These are phyloP conservation scores for Suillus paluster DNA, from an alignment of 768 basidiomycete genomes.

Conservation along the genomic window DNA sequence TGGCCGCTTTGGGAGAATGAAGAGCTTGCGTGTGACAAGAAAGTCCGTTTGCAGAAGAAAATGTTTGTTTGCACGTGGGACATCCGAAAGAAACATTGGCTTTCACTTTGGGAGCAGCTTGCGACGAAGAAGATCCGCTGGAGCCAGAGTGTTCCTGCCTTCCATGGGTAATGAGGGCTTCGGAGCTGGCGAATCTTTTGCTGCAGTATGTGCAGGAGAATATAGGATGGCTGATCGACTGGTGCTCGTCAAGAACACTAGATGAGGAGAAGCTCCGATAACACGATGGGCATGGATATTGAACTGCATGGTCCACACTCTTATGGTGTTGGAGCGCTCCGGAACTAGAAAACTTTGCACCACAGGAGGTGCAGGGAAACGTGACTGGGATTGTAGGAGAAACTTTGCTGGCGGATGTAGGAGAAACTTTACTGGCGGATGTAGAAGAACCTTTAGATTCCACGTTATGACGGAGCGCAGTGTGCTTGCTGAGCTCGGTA, in stretches of 20 bases:
- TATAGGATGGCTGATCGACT: background rate
- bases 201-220: too few relatives aligned
- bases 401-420: background rate
- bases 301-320: background rate
- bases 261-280: background rate
- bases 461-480: background rate
- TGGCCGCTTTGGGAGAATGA: background rate
- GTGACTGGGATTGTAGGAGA: background rate
- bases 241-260: background rate
- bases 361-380: background rate
- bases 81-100: background rate
- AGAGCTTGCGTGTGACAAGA: background rate
- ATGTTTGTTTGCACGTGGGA: background rate
- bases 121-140: background rate
- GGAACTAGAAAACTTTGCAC: background rate
- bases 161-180: background rate
- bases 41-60: background rate
- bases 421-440: background rate
- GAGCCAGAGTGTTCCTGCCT: background rate
- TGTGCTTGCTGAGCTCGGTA: constrained; percentile 5
- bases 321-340: constrained; percentile 8
- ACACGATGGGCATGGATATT: constrained; percentile 7
- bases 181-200: too few relatives aligned
- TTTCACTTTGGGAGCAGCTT: background rate
- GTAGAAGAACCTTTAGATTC: background rate